phyloP scores from a whole-genome alignment of 805 yeast species.

The Candida methanosorbosa region DNA sequence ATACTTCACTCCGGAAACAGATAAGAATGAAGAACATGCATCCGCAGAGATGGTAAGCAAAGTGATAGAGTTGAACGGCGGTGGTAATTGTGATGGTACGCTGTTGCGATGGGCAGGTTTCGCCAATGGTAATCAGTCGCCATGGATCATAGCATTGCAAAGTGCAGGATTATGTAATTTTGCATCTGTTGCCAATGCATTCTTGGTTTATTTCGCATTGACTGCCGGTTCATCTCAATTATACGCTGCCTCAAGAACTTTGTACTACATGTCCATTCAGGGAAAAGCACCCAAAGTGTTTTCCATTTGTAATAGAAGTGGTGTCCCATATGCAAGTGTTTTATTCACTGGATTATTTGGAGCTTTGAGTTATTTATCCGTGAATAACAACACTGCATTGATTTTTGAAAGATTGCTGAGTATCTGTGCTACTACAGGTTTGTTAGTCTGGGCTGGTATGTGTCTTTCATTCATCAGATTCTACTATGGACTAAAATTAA shows the following conservation, averaged over 20 bases:
- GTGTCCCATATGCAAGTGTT: constrained; percentile 70
- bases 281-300: constrained; percentile 57
- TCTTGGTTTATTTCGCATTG: constrained; percentile 45
- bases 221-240: constrained; percentile 51
- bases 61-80: constrained; percentile 18
- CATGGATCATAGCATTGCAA: constrained; percentile 49
- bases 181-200: constrained; percentile 42
- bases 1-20: constrained; percentile 31
- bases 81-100: constrained; percentile 15
- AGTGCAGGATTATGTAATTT: constrained; percentile 42
- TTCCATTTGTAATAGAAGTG: constrained; percentile 48
- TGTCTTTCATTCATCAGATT: constrained; percentile 46
- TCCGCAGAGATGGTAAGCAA: constrained; percentile 5
- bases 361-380: constrained; percentile 49
- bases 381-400: constrained; percentile 44
- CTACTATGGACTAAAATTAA: constrained; percentile 40
- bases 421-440: constrained; percentile 65
- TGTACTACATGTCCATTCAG: constrained; percentile 45
- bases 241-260: constrained; percentile 52
- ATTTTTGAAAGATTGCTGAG: constrained; percentile 63
- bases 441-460: constrained; percentile 72
- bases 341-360: constrained; percentile 55
- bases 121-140: constrained; percentile 42
- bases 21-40: constrained; percentile 9
- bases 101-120: constrained; percentile 26